Percentiles rank a stretch among this genome's conserved stretches.
Conservation (phyloP, 495 filamentous ascomycete genomes). For the Xylaria scruposa region DNA sequence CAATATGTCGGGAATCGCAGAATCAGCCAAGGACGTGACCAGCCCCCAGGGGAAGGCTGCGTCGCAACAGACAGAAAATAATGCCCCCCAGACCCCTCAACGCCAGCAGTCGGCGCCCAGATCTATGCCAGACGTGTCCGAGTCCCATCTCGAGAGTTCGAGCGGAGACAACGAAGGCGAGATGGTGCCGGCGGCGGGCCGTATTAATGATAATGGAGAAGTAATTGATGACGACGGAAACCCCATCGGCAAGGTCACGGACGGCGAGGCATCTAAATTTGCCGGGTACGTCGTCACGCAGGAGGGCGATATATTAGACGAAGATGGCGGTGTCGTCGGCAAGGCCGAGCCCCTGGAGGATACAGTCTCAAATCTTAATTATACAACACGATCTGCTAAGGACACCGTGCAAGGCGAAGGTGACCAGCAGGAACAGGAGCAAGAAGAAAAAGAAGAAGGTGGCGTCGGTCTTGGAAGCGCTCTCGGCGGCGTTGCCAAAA, state of each 20-base stretch:
- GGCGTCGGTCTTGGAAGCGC: conserved; percentile 27
- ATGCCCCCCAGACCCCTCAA: background rate
- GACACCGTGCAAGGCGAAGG: conserved; percentile 15
- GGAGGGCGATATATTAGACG: conserved; percentile 69
- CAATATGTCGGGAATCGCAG: conserved; percentile 39
- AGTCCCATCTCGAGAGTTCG: conserved; percentile 30
- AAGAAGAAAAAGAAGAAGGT: conserved; percentile 7
- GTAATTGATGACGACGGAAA: conserved; percentile 60
- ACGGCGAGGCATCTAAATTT: conserved; percentile 65
- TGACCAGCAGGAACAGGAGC: conserved; percentile 15
- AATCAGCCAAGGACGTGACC: conserved; percentile 29
- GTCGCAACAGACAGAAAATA: conserved; percentile 21
- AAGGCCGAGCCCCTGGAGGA: conserved; percentile 58
- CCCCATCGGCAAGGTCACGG: conserved; percentile 63
- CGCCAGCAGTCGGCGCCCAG: conserved; percentile 31
- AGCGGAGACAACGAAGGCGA: conserved; percentile 39
- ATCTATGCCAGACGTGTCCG: conserved; percentile 35
- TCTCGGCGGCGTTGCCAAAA: conserved; percentile 26
- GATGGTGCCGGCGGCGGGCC: conserved; percentile 41
- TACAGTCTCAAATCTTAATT: conserved; percentile 34
- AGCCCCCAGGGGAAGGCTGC: conserved; percentile 29
- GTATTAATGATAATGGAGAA: conserved; percentile 41
- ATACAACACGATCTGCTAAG: conserved; percentile 34
- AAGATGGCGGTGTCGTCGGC: conserved; percentile 65
- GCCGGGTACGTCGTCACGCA: conserved; percentile 62